Evolutionary conservation across 495 filamentous ascomycete species (phyloP), one percentile per base, ranked within the genome.

Genomic region (Penicillium turbatum): DNA sequence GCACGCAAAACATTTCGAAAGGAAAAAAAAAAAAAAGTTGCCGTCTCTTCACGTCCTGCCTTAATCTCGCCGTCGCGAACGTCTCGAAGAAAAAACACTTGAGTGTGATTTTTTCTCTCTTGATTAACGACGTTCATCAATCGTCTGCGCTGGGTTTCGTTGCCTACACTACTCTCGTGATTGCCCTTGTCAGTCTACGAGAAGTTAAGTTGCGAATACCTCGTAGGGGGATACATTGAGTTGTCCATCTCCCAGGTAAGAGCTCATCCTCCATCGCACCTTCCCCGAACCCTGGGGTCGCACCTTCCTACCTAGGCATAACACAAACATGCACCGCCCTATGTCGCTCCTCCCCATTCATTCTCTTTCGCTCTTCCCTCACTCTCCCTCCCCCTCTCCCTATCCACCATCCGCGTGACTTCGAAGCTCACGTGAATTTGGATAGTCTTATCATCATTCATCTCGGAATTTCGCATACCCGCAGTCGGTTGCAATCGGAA

Each of bases 171-270:
- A 24, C 16, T 26, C 31, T 39, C 11, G 38, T 51, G 48, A n/a
- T 16, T 43, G 27, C 24, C 29, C 26, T n/a, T 15, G 36, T n/a
- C 10, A 29, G 21, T 38, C 29, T 10, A 43, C 55, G 31, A 17
- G 21, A 51, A 37, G 39, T 51, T 49, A 26, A 15, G 38, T n/a
- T 43, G 39, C 49, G 49, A 51, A 51, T 1, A 51, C 49, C 53
- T 49, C 55, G 53, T 63, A 66, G 85, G 90, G 91, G 89, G 92
- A 96, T 86, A 90, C 92, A 96, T 97, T 97, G 72, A 85, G 63
- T 97, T 96, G 92, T 95, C 88, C 79, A 88, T 96, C 91, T 96
- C 90, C 88, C 83, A 76, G 84, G 87, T 89, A 88, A 84, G 88
- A 69, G 54, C 48, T 56, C n/a, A n/a, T n/a, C n/a, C 3, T 38